These are phyloP conservation scores for Stachybotrys echinatus DNA, from an alignment of 2,329 filamentous ascomycete species.

Conservation along the genomic window DNA sequence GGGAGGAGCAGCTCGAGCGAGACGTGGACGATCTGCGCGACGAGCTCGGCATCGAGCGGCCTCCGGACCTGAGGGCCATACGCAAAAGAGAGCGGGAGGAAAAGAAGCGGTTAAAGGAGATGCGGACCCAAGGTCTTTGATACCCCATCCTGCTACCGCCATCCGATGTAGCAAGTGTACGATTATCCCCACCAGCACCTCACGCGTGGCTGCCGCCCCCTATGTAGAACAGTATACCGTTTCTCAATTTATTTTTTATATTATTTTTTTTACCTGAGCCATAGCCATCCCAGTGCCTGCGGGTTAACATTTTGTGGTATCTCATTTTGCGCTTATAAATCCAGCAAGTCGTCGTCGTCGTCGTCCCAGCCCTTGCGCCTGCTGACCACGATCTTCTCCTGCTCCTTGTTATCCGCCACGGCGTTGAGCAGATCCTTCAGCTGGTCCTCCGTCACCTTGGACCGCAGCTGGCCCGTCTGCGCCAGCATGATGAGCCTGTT, in stretches of 20 bases:
- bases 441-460: conserved; percentile 87
- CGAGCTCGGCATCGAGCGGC: conserved; percentile 78
- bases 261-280: conserved; percentile 5
- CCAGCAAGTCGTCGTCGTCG: conserved; percentile 72
- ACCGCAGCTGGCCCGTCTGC: conserved; percentile 75
- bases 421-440: conserved; percentile 87
- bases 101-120: conserved; percentile 57
- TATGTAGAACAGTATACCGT: conserved; percentile 6
- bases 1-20: conserved; percentile 88
- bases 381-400: conserved; percentile 82
- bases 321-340: conserved; percentile 37
- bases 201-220: not conserved
- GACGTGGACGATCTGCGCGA: conserved; percentile 71
- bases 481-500: conserved; percentile 90
- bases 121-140: conserved; percentile 16
- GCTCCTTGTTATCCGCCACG: conserved; percentile 71
- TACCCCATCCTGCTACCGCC: not conserved
- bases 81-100: conserved; percentile 65
- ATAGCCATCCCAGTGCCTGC: not conserved
- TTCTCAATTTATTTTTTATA: conserved; percentile 6
- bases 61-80: conserved; percentile 78
- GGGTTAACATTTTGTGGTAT: not conserved
- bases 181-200: not conserved
- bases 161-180: conserved; percentile 5
- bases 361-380: conserved; percentile 81